Conservation (phyloP, 2,329 filamentous ascomycete species). For the Colletotrichum simmondsii region DNA sequence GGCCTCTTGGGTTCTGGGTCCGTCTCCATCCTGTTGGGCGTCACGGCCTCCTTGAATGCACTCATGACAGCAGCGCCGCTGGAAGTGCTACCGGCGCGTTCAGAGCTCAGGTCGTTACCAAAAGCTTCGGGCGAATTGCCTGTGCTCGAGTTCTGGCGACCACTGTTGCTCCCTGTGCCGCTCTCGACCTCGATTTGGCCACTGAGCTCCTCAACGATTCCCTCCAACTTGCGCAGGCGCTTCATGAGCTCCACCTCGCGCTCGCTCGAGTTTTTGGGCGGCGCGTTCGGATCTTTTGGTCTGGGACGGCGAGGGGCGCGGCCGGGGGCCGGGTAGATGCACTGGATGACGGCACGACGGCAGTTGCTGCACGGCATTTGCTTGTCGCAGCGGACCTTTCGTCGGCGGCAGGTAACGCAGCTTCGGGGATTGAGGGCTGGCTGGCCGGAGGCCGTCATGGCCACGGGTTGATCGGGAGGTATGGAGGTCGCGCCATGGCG, state of each 20-base stretch:
- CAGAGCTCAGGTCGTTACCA: conserved; percentile 31
- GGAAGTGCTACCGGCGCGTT: conserved; percentile 20
- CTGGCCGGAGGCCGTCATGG: conserved; percentile 35
- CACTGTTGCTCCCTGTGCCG: conserved; percentile 30
- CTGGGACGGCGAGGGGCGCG: conserved; percentile 76
- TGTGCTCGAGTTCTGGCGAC: conserved; percentile 37
- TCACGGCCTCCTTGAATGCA: neutral
- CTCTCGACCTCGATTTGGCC: conserved; percentile 69
- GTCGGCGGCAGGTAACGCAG: conserved; percentile 61
- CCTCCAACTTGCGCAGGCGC: conserved; percentile 77
- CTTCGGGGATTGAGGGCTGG: conserved; percentile 58
- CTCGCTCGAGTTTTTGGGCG: conserved; percentile 68
- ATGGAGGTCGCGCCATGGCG: conserved; percentile 33
- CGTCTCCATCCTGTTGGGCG: conserved; percentile 29
- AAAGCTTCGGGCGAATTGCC: conserved; percentile 44
- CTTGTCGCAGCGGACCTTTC: conserved; percentile 84
- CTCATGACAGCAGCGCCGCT: neutral
- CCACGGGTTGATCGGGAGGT: conserved; percentile 33
- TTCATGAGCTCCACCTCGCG: conserved; percentile 78
- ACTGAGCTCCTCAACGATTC: conserved; percentile 77
- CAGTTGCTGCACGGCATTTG: conserved; percentile 82
- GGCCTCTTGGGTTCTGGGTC: conserved; percentile 35
- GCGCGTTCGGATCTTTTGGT: conserved; percentile 72
- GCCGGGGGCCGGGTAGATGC: conserved; percentile 79
- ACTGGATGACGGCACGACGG: conserved; percentile 75